Percentiles rank a stretch among this genome's conserved stretches.
phyloP scores from a whole-genome alignment of 164 flowering plant genomes.

The Santalum album region DNA sequence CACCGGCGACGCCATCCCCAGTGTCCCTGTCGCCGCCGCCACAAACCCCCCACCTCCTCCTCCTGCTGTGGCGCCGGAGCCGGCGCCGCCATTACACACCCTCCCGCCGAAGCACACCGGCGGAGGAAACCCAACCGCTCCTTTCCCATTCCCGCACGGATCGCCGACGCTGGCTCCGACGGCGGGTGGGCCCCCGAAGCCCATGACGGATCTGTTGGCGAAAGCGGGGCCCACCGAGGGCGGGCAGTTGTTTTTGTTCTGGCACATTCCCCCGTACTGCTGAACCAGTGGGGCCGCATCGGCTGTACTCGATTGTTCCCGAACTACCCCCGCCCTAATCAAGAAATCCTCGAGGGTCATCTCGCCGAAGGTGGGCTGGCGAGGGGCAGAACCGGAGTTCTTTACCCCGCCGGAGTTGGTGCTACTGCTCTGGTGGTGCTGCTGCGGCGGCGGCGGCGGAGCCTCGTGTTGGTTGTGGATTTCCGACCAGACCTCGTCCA shows the following conservation, averaged over 20 bases:
- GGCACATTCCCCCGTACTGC: slow-evolving; percentile 34
- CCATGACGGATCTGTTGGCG: slow-evolving; percentile 25
- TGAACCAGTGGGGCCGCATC: slow-evolving; percentile 14
- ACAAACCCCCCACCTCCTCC: not conserved
- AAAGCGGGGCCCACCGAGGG: slow-evolving; percentile 15
- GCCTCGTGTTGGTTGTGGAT: slow-evolving; percentile 33
- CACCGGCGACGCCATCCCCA: slow-evolving; percentile 39
- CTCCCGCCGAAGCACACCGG: slow-evolving; percentile 37
- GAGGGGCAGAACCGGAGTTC: slow-evolving; percentile 25
- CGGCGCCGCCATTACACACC: slow-evolving; percentile 17
- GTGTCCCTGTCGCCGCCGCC: slow-evolving; percentile 29
- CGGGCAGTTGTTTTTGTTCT: slow-evolving; percentile 7
- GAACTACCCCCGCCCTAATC: slow-evolving; percentile 77
- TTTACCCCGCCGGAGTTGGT: slow-evolving; percentile 5
- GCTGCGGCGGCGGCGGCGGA: too few relatives aligned
- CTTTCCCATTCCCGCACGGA: slow-evolving; percentile 20
- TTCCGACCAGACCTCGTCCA: slow-evolving; percentile 93
- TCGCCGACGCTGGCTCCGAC: slow-evolving; percentile 10
- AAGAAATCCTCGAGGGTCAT: slow-evolving; percentile 94
- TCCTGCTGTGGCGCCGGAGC: not conserved
- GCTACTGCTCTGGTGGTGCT: slow-evolving; percentile 10
- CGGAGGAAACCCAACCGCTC: slow-evolving; percentile 24
- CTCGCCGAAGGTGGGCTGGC: slow-evolving; percentile 83
- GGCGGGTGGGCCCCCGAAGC: slow-evolving; percentile 12
- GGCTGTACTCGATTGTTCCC: slow-evolving; percentile 30